phyloP scores from a whole-genome alignment of 1,139 yeast species.

The Petasospora rhodanensis region DNA sequence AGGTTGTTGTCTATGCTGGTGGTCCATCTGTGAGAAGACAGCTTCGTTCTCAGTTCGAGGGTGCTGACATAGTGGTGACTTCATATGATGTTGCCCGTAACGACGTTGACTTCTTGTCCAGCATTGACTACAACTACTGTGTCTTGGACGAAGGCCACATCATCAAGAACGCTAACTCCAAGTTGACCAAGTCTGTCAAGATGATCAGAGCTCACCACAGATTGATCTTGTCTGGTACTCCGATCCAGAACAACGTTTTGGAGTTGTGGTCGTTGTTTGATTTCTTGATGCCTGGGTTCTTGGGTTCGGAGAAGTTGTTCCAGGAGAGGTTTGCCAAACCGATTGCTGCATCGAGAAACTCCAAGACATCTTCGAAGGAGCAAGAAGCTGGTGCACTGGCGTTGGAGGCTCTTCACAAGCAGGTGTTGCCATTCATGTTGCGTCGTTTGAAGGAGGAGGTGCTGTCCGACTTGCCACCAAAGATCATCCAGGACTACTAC shows the following conservation, averaged over 20 bases:
- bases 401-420: conserved; percentile 91
- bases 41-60: conserved; percentile 45
- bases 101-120: conserved; percentile 63
- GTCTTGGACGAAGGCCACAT: conserved; percentile 98
- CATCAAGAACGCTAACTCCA: conserved; percentile 86
- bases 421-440: conserved; percentile 91
- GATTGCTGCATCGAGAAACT: conserved; percentile 88
- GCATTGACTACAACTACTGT: conserved; percentile 82
- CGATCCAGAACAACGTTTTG: conserved; percentile 93
- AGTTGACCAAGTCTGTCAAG: conserved; percentile 85
- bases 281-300: conserved; percentile 96
- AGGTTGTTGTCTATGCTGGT: conserved; percentile 85
- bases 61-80: conserved; percentile 79
- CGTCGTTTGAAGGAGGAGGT: conserved; percentile 97
- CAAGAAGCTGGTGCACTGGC: conserved; percentile 98
- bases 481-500: conserved; percentile 95
- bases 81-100: conserved; percentile 96
- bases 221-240: conserved; percentile 90
- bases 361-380: conserved; percentile 87
- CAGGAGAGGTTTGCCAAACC: conserved; percentile 97
- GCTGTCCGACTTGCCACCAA: conserved; percentile 92
- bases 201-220: conserved; percentile 81
- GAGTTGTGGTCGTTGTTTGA: conserved; percentile 98
- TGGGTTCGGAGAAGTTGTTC: conserved; percentile 92
- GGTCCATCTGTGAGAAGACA: conserved; percentile 71